Evolutionary conservation across 768 basidiomycete species (phyloP), one percentile per base, ranked within the genome.

Genomic region (Podaxis sp.): DNA sequence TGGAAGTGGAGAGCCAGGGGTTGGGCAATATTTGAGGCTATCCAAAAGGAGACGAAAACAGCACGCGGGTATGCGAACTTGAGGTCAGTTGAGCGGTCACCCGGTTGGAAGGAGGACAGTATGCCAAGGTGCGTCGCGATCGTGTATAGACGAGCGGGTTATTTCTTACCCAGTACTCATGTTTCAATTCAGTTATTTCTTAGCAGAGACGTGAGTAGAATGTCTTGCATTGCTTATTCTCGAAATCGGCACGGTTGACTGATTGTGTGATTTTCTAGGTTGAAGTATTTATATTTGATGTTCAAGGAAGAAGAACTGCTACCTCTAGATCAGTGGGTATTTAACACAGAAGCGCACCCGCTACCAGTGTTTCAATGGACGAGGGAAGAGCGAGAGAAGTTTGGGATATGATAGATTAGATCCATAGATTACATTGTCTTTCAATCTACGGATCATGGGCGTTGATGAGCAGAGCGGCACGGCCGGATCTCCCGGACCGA

Each of bases 341-440:
- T 87, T 66, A 86, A 85, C 64, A 87, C 85, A 1, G 85, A 87
- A 72, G 93, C 91, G 4, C 93, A 93, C 70, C 89, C 92, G 11
- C 77, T 93, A 17, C 90, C 89, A 8, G 78, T 90, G 36, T 88
- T 91, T 67, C 67, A 78, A 52, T 90, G 87, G 89, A 85, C 79
- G 2, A 69, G 72, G 46, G 76, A 76, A 66, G 85, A 90, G 71
- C 81, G 76, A 64, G 68, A 73, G 57, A 67, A 66, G 47, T 80
- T 81, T 61, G 75, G 76, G 36, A 75, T 82, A 67, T 71, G 71
- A 66, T 63, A 50, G 12, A 40, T 68, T 57, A 57, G 41, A 36
- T 64, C 13, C 24, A 64, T 62, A 66, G 59, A 55, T 41, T 17
- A 52, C 53, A 57, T 47, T 29, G 37, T 52, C 40, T 46, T 13